Conservation (phyloP, 116 monocot species). For the Posidonia oceanica region DNA sequence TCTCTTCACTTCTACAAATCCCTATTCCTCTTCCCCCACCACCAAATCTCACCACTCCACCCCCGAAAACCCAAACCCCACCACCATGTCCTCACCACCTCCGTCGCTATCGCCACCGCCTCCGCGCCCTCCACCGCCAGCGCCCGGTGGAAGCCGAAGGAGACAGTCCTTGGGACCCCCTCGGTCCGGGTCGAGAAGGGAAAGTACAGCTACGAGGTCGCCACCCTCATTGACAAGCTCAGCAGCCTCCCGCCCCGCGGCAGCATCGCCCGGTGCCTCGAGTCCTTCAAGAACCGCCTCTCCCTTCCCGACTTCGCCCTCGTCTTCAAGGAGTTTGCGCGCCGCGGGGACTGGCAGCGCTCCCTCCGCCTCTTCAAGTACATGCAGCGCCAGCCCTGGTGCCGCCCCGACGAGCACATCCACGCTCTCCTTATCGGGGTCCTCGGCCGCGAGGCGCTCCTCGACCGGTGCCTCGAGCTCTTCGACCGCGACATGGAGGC, state of each 20-base stretch:
- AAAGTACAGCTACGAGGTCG: constrained; percentile 74
- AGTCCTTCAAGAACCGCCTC: constrained; percentile 61
- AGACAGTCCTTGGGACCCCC: constrained; percentile 41
- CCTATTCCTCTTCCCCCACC: too few relatives aligned
- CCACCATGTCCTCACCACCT: too few relatives aligned
- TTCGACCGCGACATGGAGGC: constrained; percentile 63
- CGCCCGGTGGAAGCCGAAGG: constrained; percentile 34
- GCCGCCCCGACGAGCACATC: constrained; percentile 93
- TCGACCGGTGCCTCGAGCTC: constrained; percentile 66
- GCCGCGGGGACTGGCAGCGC: constrained; percentile 92
- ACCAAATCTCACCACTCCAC: too few relatives aligned
- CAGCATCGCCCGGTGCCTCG: constrained; percentile 85
- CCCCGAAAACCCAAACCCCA: too few relatives aligned
- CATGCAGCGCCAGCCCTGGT: constrained; percentile 89
- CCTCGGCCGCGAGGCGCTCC: constrained; percentile 62
- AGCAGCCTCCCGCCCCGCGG: constrained; percentile 91
- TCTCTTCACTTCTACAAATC: too few relatives aligned
- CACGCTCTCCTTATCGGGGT: constrained; percentile 80
- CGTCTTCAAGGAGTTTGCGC: constrained; percentile 79
- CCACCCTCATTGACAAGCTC: constrained; percentile 77
- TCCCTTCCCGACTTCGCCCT: constrained; percentile 77
- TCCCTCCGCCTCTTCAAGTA: constrained; percentile 96
- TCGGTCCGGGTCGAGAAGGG: constrained; percentile 46
- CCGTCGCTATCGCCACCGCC: not conserved
- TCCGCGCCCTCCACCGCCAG: not conserved